These are phyloP conservation scores for Ascochyta lentis DNA, from an alignment of 2,329 filamentous ascomycete genomes.

Conservation along the genomic window DNA sequence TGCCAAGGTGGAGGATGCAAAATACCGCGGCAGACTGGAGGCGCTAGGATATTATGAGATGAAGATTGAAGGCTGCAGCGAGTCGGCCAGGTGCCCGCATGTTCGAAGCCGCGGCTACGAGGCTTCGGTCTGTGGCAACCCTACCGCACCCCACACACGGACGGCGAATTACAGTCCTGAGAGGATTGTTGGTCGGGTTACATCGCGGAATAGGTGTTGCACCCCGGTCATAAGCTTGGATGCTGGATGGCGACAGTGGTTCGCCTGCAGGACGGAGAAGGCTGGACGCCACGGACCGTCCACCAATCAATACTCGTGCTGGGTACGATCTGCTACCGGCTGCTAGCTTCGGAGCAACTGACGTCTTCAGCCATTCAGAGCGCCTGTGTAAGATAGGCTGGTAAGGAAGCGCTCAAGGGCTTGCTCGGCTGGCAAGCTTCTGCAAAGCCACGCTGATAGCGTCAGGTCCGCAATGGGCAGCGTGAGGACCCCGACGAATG, in stretches of 20 bases:
- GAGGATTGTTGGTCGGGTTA: conserved; percentile 44
- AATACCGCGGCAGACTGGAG: conserved; percentile 42
- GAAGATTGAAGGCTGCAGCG: conserved; percentile 39
- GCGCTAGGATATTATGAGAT: conserved; percentile 41
- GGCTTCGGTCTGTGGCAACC: conserved; percentile 45
- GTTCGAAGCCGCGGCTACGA: conserved; percentile 42
- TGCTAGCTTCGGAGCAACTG: conserved; percentile 43
- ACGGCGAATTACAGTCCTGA: conserved; percentile 43
- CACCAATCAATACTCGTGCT: conserved; percentile 34
- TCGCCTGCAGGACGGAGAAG: conserved; percentile 44
- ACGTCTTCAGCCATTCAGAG: conserved; percentile 39
- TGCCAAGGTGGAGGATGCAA: conserved; percentile 44
- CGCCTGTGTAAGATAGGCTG: conserved; percentile 23
- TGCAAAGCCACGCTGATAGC: conserved; percentile 41
- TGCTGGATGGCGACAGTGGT: conserved; percentile 36
- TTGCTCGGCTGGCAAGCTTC: conserved; percentile 33
- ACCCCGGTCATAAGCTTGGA: conserved; percentile 34
- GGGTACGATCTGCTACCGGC: conserved; percentile 42
- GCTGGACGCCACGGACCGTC: conserved; percentile 38
- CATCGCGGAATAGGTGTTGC: conserved; percentile 40
- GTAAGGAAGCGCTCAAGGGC: conserved; percentile 29
- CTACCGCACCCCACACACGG: conserved; percentile 44
- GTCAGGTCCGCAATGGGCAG: conserved; percentile 28
- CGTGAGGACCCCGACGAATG: conserved; percentile 30
- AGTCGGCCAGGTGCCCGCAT: conserved; percentile 44